A percentile compares a stretch with the other conserved stretches of the same genome.
phyloP scores from a whole-genome alignment of 768 basidiomycete genomes.

The Lyophyllum shimeji region DNA sequence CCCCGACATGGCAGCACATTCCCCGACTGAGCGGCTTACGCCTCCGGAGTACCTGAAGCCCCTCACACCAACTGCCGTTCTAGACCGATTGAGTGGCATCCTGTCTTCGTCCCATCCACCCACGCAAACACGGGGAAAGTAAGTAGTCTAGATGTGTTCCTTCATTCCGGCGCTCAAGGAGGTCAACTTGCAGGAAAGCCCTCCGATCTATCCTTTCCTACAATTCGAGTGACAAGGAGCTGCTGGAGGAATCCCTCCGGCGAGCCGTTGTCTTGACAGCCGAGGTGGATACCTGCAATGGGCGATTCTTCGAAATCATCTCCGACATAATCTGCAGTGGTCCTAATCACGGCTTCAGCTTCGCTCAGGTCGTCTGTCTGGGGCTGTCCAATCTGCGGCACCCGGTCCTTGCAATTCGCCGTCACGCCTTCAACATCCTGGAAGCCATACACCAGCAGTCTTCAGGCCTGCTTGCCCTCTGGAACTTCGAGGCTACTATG shows the following conservation, averaged over 20 bases:
- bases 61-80: conserved; percentile 47
- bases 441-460: conserved; percentile 70
- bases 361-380: conserved; percentile 73
- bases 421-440: conserved; percentile 76
- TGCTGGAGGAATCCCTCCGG: conserved; percentile 65
- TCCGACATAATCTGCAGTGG: conserved; percentile 62
- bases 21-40: conserved; percentile 57
- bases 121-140: conserved; percentile 65
- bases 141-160: conserved; percentile 29
- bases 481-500: conserved; percentile 71
- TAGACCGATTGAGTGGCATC: conserved; percentile 72
- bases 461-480: conserved; percentile 66
- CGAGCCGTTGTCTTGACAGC: conserved; percentile 66
- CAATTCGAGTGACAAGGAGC: conserved; percentile 48
- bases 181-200: conserved; percentile 58
- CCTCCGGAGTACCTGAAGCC: conserved; percentile 51
- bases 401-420: conserved; percentile 58
- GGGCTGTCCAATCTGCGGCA: conserved; percentile 86
- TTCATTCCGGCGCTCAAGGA: conserved; percentile 8
- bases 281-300: conserved; percentile 53
- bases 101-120: conserved; percentile 56
- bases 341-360: conserved; percentile 60
- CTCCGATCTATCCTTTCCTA: conserved; percentile 66
- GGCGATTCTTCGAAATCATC: conserved; percentile 77
- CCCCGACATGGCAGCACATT: conserved; percentile 53